Evolutionary conservation across 352 stramenopile genomes (phyloP).

Genomic region (Globisporangium iwayamae): DNA sequence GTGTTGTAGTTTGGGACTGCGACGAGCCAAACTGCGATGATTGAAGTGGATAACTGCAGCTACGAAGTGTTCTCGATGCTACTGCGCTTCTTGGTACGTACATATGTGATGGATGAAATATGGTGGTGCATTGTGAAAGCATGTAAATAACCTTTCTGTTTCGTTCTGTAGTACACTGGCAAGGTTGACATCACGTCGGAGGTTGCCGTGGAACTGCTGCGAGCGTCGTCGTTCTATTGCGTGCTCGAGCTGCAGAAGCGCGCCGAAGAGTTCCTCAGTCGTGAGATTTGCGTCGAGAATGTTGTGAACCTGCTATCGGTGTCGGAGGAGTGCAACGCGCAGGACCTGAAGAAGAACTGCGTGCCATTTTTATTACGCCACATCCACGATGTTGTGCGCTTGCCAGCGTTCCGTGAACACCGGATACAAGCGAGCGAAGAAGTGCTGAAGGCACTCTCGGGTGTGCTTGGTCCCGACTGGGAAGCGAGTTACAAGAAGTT

Average conservation of each 20-base stretch:
- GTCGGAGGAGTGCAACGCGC: constrained; percentile 71
- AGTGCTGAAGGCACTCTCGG: constrained; percentile 75
- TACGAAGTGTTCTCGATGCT: constrained; percentile 86
- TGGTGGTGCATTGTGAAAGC: background rate
- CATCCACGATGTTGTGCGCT: constrained; percentile 80
- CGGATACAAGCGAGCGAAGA: constrained; percentile 81
- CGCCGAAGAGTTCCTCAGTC: constrained; percentile 73
- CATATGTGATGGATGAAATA: background rate
- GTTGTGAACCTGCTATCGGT: constrained; percentile 74
- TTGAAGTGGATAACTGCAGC: constrained; percentile 87
- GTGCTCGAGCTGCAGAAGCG: constrained; percentile 86
- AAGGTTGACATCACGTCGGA: constrained; percentile 81
- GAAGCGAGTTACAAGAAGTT: constrained; percentile 72
- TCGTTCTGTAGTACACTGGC: constrained; percentile 68
- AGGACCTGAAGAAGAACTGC: constrained; percentile 84
- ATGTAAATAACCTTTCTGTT: background rate
- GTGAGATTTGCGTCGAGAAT: constrained; percentile 78
- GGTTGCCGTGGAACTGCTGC: constrained; percentile 78
- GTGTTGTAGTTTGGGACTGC: constrained; percentile 68
- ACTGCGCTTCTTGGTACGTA: constrained; percentile 77
- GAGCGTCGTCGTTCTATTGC: constrained; percentile 77
- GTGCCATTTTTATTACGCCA: constrained; percentile 84
- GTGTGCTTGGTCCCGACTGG: constrained; percentile 77
- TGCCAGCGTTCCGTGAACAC: constrained; percentile 71
- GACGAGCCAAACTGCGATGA: constrained; percentile 79